phyloP scores from a whole-genome alignment of 108 stramenopile species.

The Cyclostephanos tholiformis region DNA sequence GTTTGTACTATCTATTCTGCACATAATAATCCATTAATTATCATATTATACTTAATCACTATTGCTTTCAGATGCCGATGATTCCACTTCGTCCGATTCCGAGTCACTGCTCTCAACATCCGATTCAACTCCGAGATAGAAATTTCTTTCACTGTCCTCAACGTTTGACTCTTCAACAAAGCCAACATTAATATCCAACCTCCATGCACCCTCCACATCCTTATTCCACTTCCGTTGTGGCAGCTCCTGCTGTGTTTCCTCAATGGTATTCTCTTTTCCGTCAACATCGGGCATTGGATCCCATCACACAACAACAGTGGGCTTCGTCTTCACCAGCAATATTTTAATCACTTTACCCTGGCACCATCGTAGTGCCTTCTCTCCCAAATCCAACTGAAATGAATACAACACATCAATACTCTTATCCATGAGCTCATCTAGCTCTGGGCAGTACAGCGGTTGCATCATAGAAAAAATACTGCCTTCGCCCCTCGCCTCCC shows the following conservation, averaged over 20 bases:
- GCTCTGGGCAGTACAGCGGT: constrained; percentile 10
- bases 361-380: constrained; percentile 9
- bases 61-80: too few relatives aligned
- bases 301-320: constrained; percentile 10
- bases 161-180: not conserved
- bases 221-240: constrained; percentile 15
- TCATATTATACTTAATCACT: too few relatives aligned
- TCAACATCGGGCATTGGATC: constrained; percentile 9
- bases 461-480: constrained; percentile 19
- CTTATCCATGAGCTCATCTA: constrained; percentile 8
- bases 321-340: not conserved
- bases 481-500: constrained; percentile 10
- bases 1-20: too few relatives aligned
- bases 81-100: too few relatives aligned
- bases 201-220: constrained; percentile 14
- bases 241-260: constrained; percentile 4
- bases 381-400: not conserved
- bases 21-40: too few relatives aligned
- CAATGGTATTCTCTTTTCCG: constrained; percentile 6
- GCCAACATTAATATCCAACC: constrained; percentile 11
- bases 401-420: constrained; percentile 16
- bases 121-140: too few relatives aligned
- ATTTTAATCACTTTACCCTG: constrained; percentile 11
- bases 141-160: not conserved
- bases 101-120: too few relatives aligned